Evolutionary conservation across 768 basidiomycete genomes (phyloP), one percentile per base, ranked within the genome.

Genomic region (Kwoniella sp.): DNA sequence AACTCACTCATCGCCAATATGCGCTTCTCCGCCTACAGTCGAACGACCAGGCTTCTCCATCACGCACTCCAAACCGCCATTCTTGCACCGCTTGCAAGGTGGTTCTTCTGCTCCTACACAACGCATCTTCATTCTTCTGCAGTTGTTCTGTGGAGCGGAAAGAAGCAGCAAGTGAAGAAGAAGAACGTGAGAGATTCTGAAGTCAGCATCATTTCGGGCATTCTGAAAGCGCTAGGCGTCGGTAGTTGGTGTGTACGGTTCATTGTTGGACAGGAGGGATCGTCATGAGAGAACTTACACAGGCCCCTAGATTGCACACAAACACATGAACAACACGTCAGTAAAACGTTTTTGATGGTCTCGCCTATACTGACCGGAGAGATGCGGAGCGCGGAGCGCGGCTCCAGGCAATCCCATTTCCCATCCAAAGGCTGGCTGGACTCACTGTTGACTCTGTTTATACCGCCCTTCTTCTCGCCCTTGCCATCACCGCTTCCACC

Each of bases 91-190:
- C 73, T 90, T 88, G 81, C 94, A 97, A n/a, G 94, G 94, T 25
- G 94, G 93, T 73, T 91, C 92, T 78, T 96, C 94, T 17, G 92
- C 94, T 1, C 92, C 92, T 5, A 94, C 92, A 77, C 93, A 97
- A 71, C 92, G 85, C 94, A 96, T 96, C 83, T 96, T 96, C 83
- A 94, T 92, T 75, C 92, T 90, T 71, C 93, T 84, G 80, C 93
- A 95, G 19, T 92, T 90, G 87, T 94, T 94, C 91, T 93, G 77
- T 19, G 12, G 24, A 36, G 22, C 13, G 29, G 27, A 21, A 19
- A n/a, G 2, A 21, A 51, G 40, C 10, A 48, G 44, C 26, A 21
- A 15, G 17, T 6, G 17, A 15, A 44, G 40, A 44, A 44, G 12
- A 19, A 52, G 26, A 25, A 48, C 6, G 19, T 19, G 19, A 19